Evolutionary conservation across 257 asterid species (phyloP), one percentile per base, ranked within the genome.

Genomic region (Solanum sejunctum): DNA sequence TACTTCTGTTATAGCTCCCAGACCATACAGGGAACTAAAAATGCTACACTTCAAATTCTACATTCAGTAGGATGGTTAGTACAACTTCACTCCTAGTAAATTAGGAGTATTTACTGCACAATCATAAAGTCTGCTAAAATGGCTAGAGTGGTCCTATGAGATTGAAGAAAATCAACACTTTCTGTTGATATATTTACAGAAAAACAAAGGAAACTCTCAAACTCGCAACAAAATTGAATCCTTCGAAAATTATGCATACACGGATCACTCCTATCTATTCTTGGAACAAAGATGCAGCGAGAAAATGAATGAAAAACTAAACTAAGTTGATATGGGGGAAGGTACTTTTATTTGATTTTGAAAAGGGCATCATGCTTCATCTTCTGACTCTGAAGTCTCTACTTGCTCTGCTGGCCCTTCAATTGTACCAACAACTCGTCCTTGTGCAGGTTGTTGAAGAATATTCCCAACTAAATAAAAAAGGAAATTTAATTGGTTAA

Each of bases 351-450:
- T 28, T 21, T 49, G 60, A 49, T 21, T 75, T 21, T 21, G 5
- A 21, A 23, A 28, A 77, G 21, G 6, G 64, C 49, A 78, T 78
- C 66, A 78, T 6, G 51, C 28, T 28, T 89, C 94, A 51, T 86
- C 87, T 17, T 91, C 94, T 10, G 92, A 88, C 41, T 89, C 97
- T 71, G 98, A 91, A 87, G 91, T 86, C 84, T 90, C 93, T 17
- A 26, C 82, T 77, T 51, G 82, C 10, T 77, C 66, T 6, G 45
- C 83, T 81, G 91, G 92, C 55, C 91, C 94, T 92, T 87, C 97
- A 57, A 90, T 87, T 72, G 92, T 85, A 63, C 89, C 86, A 82
- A 67, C 66, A n/a, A 8, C 88, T 60, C 72, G 93, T 39, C 89
- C 87, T 86, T 83, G 91, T 66, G 89, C 90, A 1, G 97, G 98